Conservation (phyloP, 83 land plant species). For the Larix sibirica region DNA sequence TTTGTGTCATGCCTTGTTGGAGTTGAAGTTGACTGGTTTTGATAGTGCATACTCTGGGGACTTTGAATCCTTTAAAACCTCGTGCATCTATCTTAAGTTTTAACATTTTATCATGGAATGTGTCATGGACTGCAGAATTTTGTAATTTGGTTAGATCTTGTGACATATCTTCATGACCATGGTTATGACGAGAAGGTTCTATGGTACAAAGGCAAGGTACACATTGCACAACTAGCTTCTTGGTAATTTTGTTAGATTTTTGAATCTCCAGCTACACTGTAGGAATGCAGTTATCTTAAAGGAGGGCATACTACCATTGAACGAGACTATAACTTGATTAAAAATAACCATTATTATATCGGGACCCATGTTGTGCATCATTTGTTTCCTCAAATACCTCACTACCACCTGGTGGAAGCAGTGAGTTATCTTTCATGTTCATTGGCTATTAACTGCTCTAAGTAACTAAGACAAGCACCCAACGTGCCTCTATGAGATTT, state of each 20-base stretch:
- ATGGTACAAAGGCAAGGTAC: conserved; percentile 93
- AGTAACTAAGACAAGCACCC: background rate
- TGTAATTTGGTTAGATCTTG: conserved; percentile 82
- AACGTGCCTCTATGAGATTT: background rate
- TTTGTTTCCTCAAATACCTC: conserved; percentile 96
- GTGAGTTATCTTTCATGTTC: conserved; percentile 33
- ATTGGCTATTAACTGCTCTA: background rate
- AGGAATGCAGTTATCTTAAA: conserved; percentile 89
- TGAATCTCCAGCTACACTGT: background rate
- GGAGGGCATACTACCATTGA: conserved; percentile 89
- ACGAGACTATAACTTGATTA: conserved; percentile 76
- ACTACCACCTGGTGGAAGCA: conserved; percentile 81
- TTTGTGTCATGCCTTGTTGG: too few species aligned
- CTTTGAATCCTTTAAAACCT: conserved; percentile 1
- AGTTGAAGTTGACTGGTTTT: too few species aligned
- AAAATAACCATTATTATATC: conserved; percentile 86
- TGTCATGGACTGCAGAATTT: conserved; percentile 42
- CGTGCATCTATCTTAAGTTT: background rate
- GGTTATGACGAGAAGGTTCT: conserved; percentile 88
- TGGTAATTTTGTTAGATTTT: background rate
- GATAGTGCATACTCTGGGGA: background rate
- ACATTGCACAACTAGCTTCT: background rate
- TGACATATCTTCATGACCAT: conserved; percentile 94
- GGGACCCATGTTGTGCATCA: conserved; percentile 98
- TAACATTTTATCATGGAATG: background rate